Conservation (phyloP, 148 eudicot species). For the Polygonum aviculare region DNA sequence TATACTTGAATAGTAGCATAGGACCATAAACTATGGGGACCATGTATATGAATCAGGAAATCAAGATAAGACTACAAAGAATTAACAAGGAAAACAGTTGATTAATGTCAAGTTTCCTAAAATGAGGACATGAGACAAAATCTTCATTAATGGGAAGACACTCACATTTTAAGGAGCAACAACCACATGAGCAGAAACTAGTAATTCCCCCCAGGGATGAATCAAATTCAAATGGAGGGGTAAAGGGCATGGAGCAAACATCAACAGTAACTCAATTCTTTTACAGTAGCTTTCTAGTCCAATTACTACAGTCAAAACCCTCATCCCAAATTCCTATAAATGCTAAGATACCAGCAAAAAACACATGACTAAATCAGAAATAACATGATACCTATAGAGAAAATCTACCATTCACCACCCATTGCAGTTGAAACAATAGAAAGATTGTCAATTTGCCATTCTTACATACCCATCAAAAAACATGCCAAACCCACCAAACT, state of each 20-base stretch:
- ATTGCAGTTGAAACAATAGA: not conserved
- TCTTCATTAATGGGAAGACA: not conserved
- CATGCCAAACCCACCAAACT: not conserved
- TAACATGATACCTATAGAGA: not conserved
- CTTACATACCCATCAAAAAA: not conserved
- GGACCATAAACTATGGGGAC: conserved; percentile 1
- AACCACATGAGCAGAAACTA: not conserved
- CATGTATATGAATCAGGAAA: not conserved
- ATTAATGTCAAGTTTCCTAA: not conserved
- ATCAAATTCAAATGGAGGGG: conserved; percentile 3
- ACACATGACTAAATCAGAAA: not conserved
- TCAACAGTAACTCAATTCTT: not conserved
- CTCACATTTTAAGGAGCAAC: not conserved
- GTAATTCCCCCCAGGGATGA: not conserved
- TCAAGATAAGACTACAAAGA: not conserved
- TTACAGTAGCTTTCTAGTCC: not conserved
- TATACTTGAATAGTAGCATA: not conserved
- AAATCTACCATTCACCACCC: not conserved
- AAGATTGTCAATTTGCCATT: not conserved
- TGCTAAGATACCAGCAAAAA: conserved; percentile 5
- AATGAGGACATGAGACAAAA: not conserved
- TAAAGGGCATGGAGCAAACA: not conserved
- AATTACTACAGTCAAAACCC: conserved; percentile 2
- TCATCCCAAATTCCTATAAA: not conserved
- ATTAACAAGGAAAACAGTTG: not conserved